Base-by-base conservation (phyloP, 352 stramenopile species). In the Phytophthora lateralis region DNA sequence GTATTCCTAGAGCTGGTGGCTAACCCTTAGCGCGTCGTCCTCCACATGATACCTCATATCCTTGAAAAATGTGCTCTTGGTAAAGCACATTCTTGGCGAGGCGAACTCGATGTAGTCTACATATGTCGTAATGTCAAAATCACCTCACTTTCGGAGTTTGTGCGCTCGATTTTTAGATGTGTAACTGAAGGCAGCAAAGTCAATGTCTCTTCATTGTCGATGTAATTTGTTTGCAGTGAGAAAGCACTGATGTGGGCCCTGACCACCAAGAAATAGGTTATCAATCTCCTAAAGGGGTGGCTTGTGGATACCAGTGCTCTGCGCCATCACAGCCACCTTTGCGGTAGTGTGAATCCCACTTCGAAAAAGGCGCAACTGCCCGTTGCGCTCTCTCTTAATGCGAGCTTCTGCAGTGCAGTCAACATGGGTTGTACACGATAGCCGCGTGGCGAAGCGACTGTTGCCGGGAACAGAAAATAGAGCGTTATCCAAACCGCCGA, bases 81-180 rank as follows among this genome's bases (percentile, higher is more conserved):
- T 51, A 7, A 21, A 26, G 44, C 44, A 51, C 24, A 37, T 26
- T 49, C 10, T 34, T 7, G 42, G 24, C 9, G 42, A 32, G 27
- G 49, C 11, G 37, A 37, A 56, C 17, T 38, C 38, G 24, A 58
- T 58, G 0, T 50, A 26, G 20, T 58, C 39, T 8, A 39, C 51
- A 15, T 20, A 53, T 26, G 43, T 59, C 4, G 18, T 59, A 15
- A 50, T 34, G 2, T 20, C 21, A 18, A 39, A 59, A 50, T 51
- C 39, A 30, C 51, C 38, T 14, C 29, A 39, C 5, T 34, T 49
- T 26, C 27, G 38, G 29, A 59, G 51, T 21, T 49, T 26, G 1
- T 59, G 51, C 9, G 38, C 15, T 24, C 29, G 17, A 20, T 39
- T 53, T 51, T 59, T 4, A 59, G 51, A 18, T 44, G 39, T 11